Base-by-base conservation (phyloP, 306 rosid species). In the Luffa acutangula region DNA sequence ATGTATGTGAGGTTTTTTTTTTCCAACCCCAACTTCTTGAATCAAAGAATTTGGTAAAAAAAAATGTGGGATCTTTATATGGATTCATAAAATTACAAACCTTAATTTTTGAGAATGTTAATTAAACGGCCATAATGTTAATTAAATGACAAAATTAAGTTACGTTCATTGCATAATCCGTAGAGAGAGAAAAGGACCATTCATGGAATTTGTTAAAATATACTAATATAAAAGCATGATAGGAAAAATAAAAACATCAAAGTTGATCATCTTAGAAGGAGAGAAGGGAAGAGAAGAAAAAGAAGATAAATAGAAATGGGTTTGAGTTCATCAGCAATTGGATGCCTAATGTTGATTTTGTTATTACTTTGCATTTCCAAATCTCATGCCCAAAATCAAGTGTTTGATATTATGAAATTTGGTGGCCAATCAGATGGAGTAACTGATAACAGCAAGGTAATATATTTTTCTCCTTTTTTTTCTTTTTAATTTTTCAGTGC, bases 381-480 rank as follows among this genome's bases (percentile, higher is more conserved):
- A 46, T 82, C 54, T 43, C 18, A 33, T 18, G 77, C 88, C 7
- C 12, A 33, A 2, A 18, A 17, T 53, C 9, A 5, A 17, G 42
- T 79, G 20, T 86, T 86, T 14, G 18, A 83, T 52, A 58, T 81
- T n/a, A n/a, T 18, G 1, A 9, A 56, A 14, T 63, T 33, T 39
- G 85, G 84, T 1, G 87, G 76, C 2, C 0, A 64, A 18, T 59
- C 80, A 14, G 84, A 79, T 58, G 87, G 79, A 72, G 79, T 54
- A 76, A 79, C 82, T 2, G 84, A 86, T 39, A 76, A 72, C 71
- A 67, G 59, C 71, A 45, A 84, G 87, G 89, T 84, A 21, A 45
- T 9, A 51, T 31, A 39, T 9, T 66, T 51, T 13, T 51, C 1
- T 7, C 49, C 10, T 45, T 45, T 45, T 46, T 46, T 10, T 2